These are phyloP conservation scores for Noccaea caerulescens DNA, from an alignment of 345 rosid genomes.

Conservation along the genomic window DNA sequence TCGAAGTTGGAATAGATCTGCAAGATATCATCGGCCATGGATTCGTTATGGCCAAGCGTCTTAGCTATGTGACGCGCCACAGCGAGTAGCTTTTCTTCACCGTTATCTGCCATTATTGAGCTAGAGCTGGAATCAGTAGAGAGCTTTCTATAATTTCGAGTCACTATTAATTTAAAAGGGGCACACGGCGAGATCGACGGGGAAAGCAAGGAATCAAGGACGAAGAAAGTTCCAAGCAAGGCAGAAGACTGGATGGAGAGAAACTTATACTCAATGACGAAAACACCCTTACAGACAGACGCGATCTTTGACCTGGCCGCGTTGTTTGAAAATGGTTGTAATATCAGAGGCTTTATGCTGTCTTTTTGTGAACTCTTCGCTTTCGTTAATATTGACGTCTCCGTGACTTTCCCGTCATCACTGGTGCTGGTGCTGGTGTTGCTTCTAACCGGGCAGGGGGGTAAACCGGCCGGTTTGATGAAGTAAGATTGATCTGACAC, in stretches of 20 bases:
- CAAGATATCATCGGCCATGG: constrained; percentile 83
- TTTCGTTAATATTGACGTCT: constrained; percentile 13
- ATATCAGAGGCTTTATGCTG: neutral
- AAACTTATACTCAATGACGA: constrained; percentile 18
- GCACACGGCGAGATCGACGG: constrained; percentile 29
- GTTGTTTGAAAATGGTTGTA: constrained; percentile 42
- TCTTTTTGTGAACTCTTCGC: constrained; percentile 29
- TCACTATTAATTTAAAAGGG: constrained; percentile 2
- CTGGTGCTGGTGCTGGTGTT: neutral
- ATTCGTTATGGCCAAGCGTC: constrained; percentile 81
- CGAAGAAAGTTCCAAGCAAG: constrained; percentile 42
- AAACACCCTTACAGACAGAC: constrained; percentile 19
- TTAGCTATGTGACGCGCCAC: constrained; percentile 93
- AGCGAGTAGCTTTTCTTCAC: constrained; percentile 90
- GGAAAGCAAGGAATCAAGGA: constrained; percentile 35
- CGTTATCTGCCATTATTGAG: constrained; percentile 57
- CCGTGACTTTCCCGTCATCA: constrained; percentile 18
- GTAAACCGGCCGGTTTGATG: constrained; percentile 25
- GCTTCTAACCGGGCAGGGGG: constrained; percentile 13
- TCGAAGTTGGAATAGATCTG: constrained; percentile 94
- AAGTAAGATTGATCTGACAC: neutral
- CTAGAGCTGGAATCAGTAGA: constrained; percentile 20
- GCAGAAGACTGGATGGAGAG: constrained; percentile 35
- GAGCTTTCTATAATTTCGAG: constrained; percentile 2
- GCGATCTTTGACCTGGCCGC: constrained; percentile 45